These are phyloP conservation scores for Hibiscus trionum DNA, from an alignment of 345 rosid genomes.

Conservation along the genomic window DNA sequence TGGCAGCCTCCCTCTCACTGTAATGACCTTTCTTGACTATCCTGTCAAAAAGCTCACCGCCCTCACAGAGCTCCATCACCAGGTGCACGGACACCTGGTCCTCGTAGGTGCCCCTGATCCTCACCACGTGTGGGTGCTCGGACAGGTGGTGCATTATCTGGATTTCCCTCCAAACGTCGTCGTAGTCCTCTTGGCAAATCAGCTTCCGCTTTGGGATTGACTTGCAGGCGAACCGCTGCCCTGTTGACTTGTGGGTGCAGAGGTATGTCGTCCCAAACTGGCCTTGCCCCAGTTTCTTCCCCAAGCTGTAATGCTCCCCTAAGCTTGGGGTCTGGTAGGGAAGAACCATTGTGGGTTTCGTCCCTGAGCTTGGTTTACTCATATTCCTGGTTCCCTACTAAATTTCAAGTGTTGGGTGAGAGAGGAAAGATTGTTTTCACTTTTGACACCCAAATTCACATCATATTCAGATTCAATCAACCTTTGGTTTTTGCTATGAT, in stretches of 20 bases:
- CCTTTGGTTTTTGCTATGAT: background rate
- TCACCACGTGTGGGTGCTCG: conserved; percentile 53
- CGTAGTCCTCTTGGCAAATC: conserved; percentile 57
- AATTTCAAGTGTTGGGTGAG: background rate
- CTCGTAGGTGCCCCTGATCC: conserved; percentile 52
- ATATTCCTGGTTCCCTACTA: background rate
- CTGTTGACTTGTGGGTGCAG: conserved; percentile 50
- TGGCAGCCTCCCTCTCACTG: conserved; percentile 70
- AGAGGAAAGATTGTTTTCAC: background rate
- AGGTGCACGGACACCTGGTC: conserved; percentile 41
- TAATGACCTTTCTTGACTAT: conserved; percentile 63
- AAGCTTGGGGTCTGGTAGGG: conserved; percentile 13
- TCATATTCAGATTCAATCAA: background rate
- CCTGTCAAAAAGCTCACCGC: conserved; percentile 75
- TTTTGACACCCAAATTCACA: background rate
- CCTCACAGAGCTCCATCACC: conserved; percentile 77
- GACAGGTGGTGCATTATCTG: conserved; percentile 87
- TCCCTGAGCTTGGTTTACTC: conserved; percentile 4
- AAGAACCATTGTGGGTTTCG: conserved; percentile 9
- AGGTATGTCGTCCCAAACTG: conserved; percentile 74
- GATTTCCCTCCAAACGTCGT: conserved; percentile 79
- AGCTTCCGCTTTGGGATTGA: conserved; percentile 74
- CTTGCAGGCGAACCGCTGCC: conserved; percentile 58
- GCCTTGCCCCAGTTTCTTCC: conserved; percentile 60
- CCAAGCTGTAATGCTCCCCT: conserved; percentile 35